Base-by-base conservation (phyloP, 352 stramenopile species). In the Phytophthora sojae region DNA sequence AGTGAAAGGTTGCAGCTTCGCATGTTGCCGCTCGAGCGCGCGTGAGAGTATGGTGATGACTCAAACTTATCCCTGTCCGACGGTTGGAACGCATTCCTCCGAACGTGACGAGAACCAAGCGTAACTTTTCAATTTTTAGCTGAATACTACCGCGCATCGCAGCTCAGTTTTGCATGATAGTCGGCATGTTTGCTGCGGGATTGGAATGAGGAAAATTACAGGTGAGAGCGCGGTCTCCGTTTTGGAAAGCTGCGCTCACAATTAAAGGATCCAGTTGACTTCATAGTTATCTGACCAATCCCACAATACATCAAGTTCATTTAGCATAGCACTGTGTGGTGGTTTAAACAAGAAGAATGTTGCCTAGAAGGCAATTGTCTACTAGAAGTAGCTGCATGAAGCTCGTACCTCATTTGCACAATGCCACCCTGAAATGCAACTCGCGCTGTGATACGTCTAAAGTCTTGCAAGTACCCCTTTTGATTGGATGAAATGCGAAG, bases 61-160 rank as follows among this genome's bases (percentile, higher is more conserved):
- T 77, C 72, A 82, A 76, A 85, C 83, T 95, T 95, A 95, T 95
- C 88, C 88, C 86, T 94, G 88, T 95, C 88, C 81, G 88, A 95
- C 86, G 76, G 79, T 2, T 81, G 80, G 88, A 92, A 91, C 88
- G 85, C 88, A 90, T 95, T 92, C 83, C 77, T 77, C 73, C 76
- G 76, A 79, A 83, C 77, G 69, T 80, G 92, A 89, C 89, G 88
- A 95, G 79, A 94, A 90, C 83, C 81, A 83, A 94, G 88, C 84
- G 88, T 95, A 95, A 95, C 88, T 95, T 92, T 86, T 86, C 57
- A 86, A 85, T 82, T 82, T 89, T 84, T 81, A 67, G 62, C 83
- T 93, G 85, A 93, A 88, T 91, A 91, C 78, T 75, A 72, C 23
- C 50, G 39, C 61, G 61, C 65, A 11, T 71, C 60, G 55, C 53